Base-by-base conservation (phyloP, 768 basidiomycete genomes). In the Lentinula aciculospora region DNA sequence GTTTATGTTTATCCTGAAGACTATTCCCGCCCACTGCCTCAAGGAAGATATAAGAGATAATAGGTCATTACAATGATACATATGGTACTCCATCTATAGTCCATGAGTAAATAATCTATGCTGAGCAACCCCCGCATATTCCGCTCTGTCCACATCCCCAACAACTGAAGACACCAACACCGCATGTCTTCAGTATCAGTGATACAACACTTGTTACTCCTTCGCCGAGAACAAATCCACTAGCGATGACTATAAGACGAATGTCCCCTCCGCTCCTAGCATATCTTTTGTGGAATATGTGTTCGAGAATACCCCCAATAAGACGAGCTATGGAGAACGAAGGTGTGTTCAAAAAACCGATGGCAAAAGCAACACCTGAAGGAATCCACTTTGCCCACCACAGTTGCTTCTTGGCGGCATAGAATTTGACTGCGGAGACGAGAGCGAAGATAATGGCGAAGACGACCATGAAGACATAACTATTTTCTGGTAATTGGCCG, bases 211-310 rank as follows among this genome's bases (percentile, higher is more conserved):
- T 94, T 40, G 91, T 76, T 32, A 97, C 85, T 1, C 96, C 96
- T 68, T 98, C 96, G 19, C 96, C 96, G 17, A 98, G 76, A 25
- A 98, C 95, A 68, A 98, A 97, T 3, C 96, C 96, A 69, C 90
- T 93, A 6, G 95, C 96, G 39, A 96, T 77, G 25, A 98, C 83
- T 64, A 98, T 88, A 34, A 95, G 72, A 31, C 81, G 75, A 58
- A 94, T 91, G 59, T 88, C 86, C 57, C 76, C 75, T 27, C 72
- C 72, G 59, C 81, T 79, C 60, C 76, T 81, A 25, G 77, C 75
- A 64, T 75, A 72, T 36, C 76, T 72, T 25, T 72, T 79, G 60
- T 83, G 80, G 65, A 86, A 92, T 27, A 82, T 67, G 64, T 87
- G 83, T 64, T 96, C 94, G 62, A 91, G 71, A 60, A 90, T 68